Evolutionary conservation across 2,329 filamentous ascomycete genomes (phyloP), one percentile per base, ranked within the genome.

Genomic region (Aspergillus fumigatiaffinis): DNA sequence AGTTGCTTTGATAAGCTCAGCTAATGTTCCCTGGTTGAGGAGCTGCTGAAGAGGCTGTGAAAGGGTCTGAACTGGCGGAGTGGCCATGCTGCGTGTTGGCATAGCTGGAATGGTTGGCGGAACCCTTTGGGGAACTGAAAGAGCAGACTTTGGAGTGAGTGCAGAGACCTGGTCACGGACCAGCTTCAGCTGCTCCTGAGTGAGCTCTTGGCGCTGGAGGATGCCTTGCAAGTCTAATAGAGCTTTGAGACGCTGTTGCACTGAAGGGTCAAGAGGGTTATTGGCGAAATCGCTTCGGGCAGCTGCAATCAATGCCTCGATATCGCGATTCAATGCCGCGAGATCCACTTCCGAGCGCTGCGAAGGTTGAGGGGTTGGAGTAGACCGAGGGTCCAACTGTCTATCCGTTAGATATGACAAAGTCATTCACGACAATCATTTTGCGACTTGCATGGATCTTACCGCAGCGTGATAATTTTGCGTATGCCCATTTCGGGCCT

Each of bases 141-240:
- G 52, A 28, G 63, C 56, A 50, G 67, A 63, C 50, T 68, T 68
- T 29, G 80, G 85, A 38, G 77, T 84, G 73, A 96, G 83, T 74
- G 87, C 86, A 73, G 88, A 86, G 75, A 97, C 87, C 83, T 94
- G 91, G 72, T 88, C 87, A 76, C 88, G 90, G 76, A 96, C 89
- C 73, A 89, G 85, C 76, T 89, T 86, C 71, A 96, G 83, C 78
- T 96, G 90, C 69, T 92, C 87, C 67, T 87, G 86, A 58, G 88
- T 88, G 72, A 96, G 81, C 70, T 87, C 87, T 74, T 91, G 89
- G 66, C 82, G 87, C 73, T 90, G 86, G 70, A 97, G 80, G 64
- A 93, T 84, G 65, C 82, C 86, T 78, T 96, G 91, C 63, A 97
- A 83, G 74, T 94, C 90, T 75, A 92, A 80, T 66, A 97, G 84